A percentile compares a stretch with the other conserved stretches of the same genome.
Conservation (phyloP, 305 asterid species). For the Salvia sclarea region DNA sequence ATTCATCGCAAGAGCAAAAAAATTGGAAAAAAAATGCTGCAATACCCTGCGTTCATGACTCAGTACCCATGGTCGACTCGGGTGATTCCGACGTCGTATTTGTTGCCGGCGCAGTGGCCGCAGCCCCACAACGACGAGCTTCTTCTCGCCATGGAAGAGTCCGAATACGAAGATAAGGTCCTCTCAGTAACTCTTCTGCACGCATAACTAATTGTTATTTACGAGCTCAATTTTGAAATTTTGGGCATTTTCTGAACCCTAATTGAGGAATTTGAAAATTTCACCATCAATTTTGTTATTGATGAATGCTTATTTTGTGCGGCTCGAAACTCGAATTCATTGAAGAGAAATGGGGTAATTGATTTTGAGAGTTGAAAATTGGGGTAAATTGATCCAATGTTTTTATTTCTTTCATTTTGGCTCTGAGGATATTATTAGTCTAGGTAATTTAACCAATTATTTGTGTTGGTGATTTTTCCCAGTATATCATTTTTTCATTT, state of each 20-base stretch:
- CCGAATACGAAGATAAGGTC: slow-evolving; percentile 87
- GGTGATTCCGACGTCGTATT: slow-evolving; percentile 72
- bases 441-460: not conserved
- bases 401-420: not conserved
- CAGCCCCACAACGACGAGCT: slow-evolving; percentile 81
- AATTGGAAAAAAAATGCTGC: slow-evolving; percentile 41
- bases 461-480: not conserved
- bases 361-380: not conserved
- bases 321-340: not conserved
- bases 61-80: slow-evolving; percentile 76
- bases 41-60: slow-evolving; percentile 73
- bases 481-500: not conserved
- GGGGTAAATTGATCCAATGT: not conserved
- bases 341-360: not conserved
- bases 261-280: not conserved
- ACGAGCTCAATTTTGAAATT: not conserved
- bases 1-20: not conserved
- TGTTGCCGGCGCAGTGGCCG: slow-evolving; percentile 93
- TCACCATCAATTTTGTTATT: not conserved
- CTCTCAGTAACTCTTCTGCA: not conserved
- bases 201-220: not conserved
- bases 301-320: not conserved
- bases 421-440: not conserved
- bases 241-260: slow-evolving; percentile 5
- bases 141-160: slow-evolving; percentile 85